phyloP scores from a whole-genome alignment of 805 yeast genomes.

The Candida saitoana region DNA sequence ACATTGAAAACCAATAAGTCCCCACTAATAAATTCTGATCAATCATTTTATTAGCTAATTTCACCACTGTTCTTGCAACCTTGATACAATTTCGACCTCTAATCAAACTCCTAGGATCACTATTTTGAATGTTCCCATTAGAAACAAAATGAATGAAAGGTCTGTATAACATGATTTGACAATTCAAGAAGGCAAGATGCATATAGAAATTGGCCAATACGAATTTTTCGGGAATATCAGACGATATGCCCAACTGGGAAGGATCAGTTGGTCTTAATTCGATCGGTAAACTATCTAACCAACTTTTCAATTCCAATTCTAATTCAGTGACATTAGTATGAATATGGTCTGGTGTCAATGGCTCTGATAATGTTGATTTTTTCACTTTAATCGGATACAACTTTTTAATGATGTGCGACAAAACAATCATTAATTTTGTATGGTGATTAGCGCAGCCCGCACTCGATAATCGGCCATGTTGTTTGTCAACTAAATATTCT shows the following conservation, averaged over 20 bases:
- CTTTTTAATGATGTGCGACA: constrained; percentile 66
- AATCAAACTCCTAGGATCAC: constrained; percentile 59
- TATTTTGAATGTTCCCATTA: constrained; percentile 33
- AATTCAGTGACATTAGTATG: constrained; percentile 52
- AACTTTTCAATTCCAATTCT: constrained; percentile 63
- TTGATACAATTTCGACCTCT: constrained; percentile 81
- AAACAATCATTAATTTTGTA: constrained; percentile 65
- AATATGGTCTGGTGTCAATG: constrained; percentile 29
- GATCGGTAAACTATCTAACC: constrained; percentile 68
- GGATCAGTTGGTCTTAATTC: constrained; percentile 76
- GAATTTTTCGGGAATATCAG: constrained; percentile 49
- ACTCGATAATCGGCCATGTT: constrained; percentile 56
- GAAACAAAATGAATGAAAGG: constrained; percentile 85
- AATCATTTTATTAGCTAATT: constrained; percentile 76
- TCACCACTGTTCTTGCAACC: constrained; percentile 78
- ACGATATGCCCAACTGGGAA: constrained; percentile 5
- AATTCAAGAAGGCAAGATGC: constrained; percentile 68
- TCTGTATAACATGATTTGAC: constrained; percentile 75
- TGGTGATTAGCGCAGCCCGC: constrained; percentile 83
- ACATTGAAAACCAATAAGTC: constrained; percentile 88
- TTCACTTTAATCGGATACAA: constrained; percentile 67
- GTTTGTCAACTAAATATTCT: constrained; percentile 47
- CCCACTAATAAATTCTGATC: constrained; percentile 68
- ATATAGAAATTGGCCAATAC: constrained; percentile 70
- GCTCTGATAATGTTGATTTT: constrained; percentile 11